phyloP scores from a whole-genome alignment of 345 rosid species.

The Eucalyptus guilfoylei region DNA sequence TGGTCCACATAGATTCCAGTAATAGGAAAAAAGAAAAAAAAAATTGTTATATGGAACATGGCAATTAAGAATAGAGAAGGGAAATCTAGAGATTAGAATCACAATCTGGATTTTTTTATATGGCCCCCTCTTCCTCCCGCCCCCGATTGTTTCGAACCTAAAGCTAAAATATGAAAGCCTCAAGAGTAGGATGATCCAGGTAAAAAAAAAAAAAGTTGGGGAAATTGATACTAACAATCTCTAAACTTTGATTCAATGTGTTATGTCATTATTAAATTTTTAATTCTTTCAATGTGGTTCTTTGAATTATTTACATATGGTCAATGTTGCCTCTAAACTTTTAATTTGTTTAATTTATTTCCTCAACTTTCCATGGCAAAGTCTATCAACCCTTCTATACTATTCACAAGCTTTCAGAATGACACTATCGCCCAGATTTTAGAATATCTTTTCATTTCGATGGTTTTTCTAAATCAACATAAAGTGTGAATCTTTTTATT shows the following conservation, averaged over 20 bases:
- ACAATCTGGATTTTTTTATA: too few relatives aligned
- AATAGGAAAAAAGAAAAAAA: too few relatives aligned
- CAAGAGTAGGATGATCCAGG: neutral
- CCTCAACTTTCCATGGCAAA: neutral
- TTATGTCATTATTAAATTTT: neutral
- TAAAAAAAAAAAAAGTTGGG: neutral
- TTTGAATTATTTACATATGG: neutral
- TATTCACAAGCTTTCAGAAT: neutral
- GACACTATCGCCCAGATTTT: neutral
- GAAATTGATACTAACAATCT: neutral
- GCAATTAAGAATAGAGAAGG: too few relatives aligned
- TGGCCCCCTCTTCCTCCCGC: too few relatives aligned
- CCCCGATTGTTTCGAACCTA: too few relatives aligned
- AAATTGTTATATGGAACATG: too few relatives aligned
- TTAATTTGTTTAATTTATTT: neutral
- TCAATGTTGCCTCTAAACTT: neutral
- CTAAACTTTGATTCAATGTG: neutral
- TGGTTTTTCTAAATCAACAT: neutral
- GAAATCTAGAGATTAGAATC: too few relatives aligned
- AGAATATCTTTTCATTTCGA: neutral
- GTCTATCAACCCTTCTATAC: neutral
- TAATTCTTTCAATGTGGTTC: neutral
- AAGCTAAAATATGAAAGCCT: too few relatives aligned
- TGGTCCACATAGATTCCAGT: too few relatives aligned
- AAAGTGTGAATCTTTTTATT: neutral